These are phyloP conservation scores for Gracilaria domingensis DNA, from an alignment of 23 red algal genomes.

Conservation along the genomic window DNA sequence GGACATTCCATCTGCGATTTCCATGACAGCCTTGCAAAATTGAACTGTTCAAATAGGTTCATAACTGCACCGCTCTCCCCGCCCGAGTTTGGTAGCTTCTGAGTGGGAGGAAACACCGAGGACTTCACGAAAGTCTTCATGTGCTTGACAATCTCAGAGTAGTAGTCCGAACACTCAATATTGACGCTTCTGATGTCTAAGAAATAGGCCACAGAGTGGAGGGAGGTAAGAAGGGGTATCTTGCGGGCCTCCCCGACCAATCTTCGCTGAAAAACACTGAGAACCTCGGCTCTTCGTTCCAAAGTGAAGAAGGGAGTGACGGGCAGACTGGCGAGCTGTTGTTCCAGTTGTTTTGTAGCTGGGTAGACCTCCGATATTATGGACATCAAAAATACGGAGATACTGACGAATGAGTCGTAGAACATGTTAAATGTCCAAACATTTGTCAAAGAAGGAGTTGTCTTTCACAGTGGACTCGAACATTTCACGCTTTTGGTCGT, in stretches of 20 bases:
- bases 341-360: not conserved
- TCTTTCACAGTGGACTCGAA: not conserved
- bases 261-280: not conserved
- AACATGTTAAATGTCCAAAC: not conserved
- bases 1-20: not conserved
- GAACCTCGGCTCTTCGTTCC: not conserved
- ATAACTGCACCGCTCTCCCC: not conserved
- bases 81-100: not conserved
- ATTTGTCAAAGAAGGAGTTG: not conserved
- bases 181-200: not conserved
- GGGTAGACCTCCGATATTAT: not conserved
- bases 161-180: not conserved
- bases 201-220: not conserved
- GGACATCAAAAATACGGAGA: not conserved
- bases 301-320: not conserved
- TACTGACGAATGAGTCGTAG: not conserved
- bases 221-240: not conserved
- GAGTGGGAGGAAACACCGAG: not conserved
- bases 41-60: not conserved
- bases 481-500: not conserved
- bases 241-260: not conserved
- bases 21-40: not conserved
- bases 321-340: not conserved
- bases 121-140: not conserved
- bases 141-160: not conserved